Evolutionary conservation across 768 basidiomycete species (phyloP).

Genomic region (Rhodotorula toruloides): DNA sequence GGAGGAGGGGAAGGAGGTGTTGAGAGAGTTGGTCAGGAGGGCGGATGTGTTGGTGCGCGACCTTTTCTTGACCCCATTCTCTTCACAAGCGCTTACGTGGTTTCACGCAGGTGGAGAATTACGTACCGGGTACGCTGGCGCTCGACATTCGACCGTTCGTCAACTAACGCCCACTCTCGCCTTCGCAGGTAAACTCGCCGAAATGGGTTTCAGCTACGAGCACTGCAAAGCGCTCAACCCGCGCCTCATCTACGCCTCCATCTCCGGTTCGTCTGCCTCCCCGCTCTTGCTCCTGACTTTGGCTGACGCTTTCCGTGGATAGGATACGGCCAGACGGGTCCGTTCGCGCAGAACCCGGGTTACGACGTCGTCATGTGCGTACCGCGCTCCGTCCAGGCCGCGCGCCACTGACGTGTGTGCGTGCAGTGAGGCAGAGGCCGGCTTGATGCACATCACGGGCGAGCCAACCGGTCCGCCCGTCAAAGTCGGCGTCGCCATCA

Average conservation of each 20-base stretch:
- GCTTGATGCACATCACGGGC: constrained; percentile 63
- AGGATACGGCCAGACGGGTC: constrained; percentile 86
- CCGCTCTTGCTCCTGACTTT: not conserved
- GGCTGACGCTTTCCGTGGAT: not conserved
- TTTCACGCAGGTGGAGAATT: constrained; percentile 33
- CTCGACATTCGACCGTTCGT: no score
- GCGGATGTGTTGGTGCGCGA: constrained; percentile 71
- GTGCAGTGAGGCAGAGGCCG: constrained; percentile 71
- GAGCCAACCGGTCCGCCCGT: constrained; percentile 77
- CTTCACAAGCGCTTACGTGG: not conserved
- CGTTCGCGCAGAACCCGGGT: constrained; percentile 73
- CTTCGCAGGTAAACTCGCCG: constrained; percentile 62
- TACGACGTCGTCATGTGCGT: constrained; percentile 31
- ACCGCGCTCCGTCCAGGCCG: not conserved
- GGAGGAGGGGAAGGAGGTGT: constrained; percentile 66
- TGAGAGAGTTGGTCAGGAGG: constrained; percentile 63
- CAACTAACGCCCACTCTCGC: not conserved
- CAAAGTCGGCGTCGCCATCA: constrained; percentile 93
- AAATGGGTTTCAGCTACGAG: constrained; percentile 79
- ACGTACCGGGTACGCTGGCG: constrained; percentile 24
- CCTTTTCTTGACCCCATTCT: not conserved
- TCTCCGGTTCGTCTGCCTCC: constrained; percentile 61
- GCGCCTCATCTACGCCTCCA: constrained; percentile 75
- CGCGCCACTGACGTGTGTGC: constrained; percentile 48
- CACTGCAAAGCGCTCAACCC: constrained; percentile 73